phyloP scores from a whole-genome alignment of 2,329 filamentous ascomycete genomes.

The Cordyceps pruinosa region DNA sequence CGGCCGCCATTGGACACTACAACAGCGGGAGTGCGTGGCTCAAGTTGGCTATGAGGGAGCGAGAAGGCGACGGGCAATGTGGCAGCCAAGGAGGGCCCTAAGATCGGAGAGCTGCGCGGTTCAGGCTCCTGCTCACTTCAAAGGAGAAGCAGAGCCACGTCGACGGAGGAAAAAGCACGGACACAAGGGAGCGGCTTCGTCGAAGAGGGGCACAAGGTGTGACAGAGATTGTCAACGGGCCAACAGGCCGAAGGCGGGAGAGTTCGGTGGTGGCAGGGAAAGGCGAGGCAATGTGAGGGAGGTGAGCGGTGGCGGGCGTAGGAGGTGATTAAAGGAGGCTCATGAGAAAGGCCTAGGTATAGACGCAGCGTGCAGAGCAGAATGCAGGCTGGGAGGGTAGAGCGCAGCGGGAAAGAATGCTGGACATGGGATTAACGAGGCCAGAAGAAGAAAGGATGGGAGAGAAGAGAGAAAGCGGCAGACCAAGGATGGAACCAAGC shows the following conservation, averaged over 20 bases:
- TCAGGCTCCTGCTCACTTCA: no score
- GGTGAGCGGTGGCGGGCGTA: not conserved
- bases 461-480: conserved; percentile 2
- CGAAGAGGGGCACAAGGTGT: not conserved
- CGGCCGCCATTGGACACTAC: conserved; percentile 40
- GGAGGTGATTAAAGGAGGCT: not conserved
- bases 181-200: not conserved
- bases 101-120: not conserved
- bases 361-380: not conserved
- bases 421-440: conserved; percentile 1
- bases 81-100: not conserved
- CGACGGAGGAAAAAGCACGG: not conserved
- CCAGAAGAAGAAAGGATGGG: conserved; percentile 5
- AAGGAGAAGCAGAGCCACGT: not conserved
- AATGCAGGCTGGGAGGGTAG: not conserved
- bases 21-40: conserved; percentile 2
- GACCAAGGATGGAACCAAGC: not conserved
- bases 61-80: not conserved
- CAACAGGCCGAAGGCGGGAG: not conserved
- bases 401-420: not conserved
- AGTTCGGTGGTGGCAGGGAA: not conserved
- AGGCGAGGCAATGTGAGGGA: not conserved
- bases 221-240: not conserved
- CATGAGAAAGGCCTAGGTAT: not conserved
- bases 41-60: not conserved